These are phyloP conservation scores for Calocera cornea DNA, from an alignment of 768 basidiomycete species.

Conservation along the genomic window DNA sequence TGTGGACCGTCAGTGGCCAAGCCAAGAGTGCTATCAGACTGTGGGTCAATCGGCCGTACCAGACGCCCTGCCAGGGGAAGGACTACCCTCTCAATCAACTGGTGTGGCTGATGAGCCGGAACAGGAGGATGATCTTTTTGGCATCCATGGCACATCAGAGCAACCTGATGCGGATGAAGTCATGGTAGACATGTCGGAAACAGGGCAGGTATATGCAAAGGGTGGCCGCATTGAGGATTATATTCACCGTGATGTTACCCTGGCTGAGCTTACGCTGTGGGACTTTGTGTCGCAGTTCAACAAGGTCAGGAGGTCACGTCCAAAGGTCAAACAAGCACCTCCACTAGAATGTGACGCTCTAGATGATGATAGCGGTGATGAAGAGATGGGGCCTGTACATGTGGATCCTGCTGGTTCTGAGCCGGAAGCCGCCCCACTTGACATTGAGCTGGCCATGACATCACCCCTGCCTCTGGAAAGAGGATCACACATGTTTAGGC, in stretches of 20 bases:
- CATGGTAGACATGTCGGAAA: background rate
- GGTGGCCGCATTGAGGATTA: slow-evolving; percentile 21
- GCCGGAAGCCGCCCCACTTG: no score
- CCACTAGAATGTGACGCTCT: no score
- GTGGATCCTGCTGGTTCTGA: no score
- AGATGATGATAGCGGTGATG: no score
- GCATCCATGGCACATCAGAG: slow-evolving; percentile 16
- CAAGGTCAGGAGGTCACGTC: slow-evolving; percentile 14
- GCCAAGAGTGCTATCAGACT: slow-evolving; percentile 17
- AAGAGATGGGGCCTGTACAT: no score
- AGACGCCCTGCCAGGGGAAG: no score
- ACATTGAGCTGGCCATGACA: no score
- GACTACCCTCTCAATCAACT: no score
- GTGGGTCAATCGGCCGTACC: no score
- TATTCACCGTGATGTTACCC: slow-evolving; percentile 10
- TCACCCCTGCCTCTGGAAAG: no score
- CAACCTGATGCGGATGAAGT: slow-evolving; percentile 1
- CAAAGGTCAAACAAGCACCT: slow-evolving; percentile 5
- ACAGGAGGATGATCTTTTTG: slow-evolving; percentile 21
- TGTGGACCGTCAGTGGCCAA: slow-evolving; percentile 17
- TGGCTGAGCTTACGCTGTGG: slow-evolving; percentile 20
- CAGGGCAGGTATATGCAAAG: slow-evolving; percentile 13
- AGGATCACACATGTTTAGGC: background rate
- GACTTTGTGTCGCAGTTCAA: slow-evolving; percentile 21
- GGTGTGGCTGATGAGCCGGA: slow-evolving; percentile 8